Conservation (phyloP, 768 basidiomycete species). For the Russula lepida region DNA sequence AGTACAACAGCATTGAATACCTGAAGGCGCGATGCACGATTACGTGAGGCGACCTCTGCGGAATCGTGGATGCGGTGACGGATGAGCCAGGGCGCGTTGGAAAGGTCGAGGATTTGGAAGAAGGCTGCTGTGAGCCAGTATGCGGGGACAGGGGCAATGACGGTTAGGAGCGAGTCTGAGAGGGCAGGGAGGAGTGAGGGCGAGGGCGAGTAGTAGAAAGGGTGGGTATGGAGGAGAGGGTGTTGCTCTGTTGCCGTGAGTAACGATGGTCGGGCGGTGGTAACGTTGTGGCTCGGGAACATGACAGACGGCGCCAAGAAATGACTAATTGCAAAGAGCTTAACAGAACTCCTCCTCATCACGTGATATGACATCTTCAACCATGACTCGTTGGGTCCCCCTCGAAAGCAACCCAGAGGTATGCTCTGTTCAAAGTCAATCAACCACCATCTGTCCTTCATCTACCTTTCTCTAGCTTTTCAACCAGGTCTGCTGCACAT, state of each 20-base stretch:
- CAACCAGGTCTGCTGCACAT: slow-evolving; percentile 9
- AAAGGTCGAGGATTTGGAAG: slow-evolving; percentile 79
- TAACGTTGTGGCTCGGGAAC: not conserved
- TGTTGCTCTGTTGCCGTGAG: not conserved
- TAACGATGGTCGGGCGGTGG: not conserved
- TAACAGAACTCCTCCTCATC: not conserved
- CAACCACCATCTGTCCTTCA: slow-evolving; percentile 27
- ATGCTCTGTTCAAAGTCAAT: not conserved
- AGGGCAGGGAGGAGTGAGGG: slow-evolving; percentile 44
- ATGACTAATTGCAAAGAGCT: not conserved
- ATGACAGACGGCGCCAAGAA: not conserved
- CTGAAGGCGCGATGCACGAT: slow-evolving; percentile 59
- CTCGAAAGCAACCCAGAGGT: slow-evolving; percentile 69
- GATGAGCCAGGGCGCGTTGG: slow-evolving; percentile 68
- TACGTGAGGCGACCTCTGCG: slow-evolving; percentile 62
- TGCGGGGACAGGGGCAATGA: slow-evolving; percentile 65
- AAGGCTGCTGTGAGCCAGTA: slow-evolving; percentile 80
- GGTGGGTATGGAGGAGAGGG: slow-evolving; percentile 23
- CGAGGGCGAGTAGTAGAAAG: slow-evolving; percentile 48
- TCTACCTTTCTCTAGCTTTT: not conserved
- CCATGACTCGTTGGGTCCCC: slow-evolving; percentile 52
- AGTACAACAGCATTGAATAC: slow-evolving; percentile 77
- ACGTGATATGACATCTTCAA: not conserved
- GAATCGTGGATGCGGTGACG: slow-evolving; percentile 85
- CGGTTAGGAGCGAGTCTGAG: slow-evolving; percentile 62